Percentiles rank a stretch among this genome's conserved stretches.
Conservation (phyloP, 1,284 basidiomycete genomes). For the Coniferiporia weirii region DNA sequence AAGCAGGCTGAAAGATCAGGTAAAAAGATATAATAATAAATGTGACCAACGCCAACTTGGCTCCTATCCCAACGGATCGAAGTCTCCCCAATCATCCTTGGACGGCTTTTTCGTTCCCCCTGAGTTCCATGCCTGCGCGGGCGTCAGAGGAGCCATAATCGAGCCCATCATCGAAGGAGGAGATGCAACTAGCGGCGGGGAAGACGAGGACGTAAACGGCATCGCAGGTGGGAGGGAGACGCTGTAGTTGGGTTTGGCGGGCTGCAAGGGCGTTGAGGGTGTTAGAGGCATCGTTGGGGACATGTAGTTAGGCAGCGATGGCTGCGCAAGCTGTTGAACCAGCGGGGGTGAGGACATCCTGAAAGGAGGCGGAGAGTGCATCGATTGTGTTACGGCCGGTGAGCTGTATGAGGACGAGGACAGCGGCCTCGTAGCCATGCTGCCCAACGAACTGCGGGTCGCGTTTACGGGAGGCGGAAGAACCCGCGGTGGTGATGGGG, state of each 20-base stretch:
- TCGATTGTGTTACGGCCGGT: constrained; percentile 20
- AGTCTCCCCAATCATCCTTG: constrained; percentile 72
- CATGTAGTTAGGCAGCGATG: constrained; percentile 5
- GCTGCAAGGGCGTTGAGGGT: constrained; percentile 1
- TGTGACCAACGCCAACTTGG: background rate
- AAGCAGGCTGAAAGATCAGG: too few relatives aligned
- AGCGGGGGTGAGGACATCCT: constrained; percentile 1
- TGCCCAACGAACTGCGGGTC: constrained; percentile 19
- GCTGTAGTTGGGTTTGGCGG: constrained; percentile 17
- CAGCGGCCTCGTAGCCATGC: constrained; percentile 29
- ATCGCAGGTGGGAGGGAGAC: constrained; percentile 9
- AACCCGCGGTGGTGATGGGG: constrained; percentile 5
- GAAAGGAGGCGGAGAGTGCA: constrained; percentile 27
- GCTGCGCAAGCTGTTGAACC: background rate
- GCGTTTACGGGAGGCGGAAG: constrained; percentile 21
- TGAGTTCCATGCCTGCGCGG: constrained; percentile 28
- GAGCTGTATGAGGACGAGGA: constrained; percentile 20
- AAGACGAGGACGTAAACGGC: constrained; percentile 41
- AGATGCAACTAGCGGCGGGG: constrained; percentile 33
- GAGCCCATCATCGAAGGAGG: constrained; percentile 9
- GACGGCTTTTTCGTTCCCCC: constrained; percentile 42
- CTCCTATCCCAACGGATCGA: constrained; percentile 60
- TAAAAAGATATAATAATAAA: background rate
- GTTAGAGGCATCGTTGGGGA: background rate
- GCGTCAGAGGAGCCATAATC: constrained; percentile 6